A percentile compares a stretch with the other conserved stretches of the same genome.
Evolutionary conservation across 495 filamentous ascomycete genomes (phyloP).

Genomic region (Talaromyces liani): DNA sequence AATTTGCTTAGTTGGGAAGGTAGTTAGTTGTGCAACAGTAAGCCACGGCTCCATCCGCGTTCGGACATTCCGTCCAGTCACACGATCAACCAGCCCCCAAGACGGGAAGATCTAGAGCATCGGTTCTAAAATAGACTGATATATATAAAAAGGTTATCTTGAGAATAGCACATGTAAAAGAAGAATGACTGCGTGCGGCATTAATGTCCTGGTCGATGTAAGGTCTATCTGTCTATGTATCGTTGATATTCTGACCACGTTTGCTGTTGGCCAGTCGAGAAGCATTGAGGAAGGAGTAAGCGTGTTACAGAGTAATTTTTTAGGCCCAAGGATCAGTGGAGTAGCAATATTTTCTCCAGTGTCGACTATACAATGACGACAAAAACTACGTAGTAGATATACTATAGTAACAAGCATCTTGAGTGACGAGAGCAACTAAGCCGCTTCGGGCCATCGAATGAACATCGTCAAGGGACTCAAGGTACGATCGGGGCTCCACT

Average conservation of each 20-base stretch:
- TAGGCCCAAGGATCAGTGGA: not conserved
- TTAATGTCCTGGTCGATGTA: not conserved
- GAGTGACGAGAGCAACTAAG: not conserved
- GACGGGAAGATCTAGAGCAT: slow-evolving; percentile 2
- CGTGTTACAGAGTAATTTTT: not conserved
- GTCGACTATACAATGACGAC: not conserved
- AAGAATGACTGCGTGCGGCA: not conserved
- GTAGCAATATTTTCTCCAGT: not conserved
- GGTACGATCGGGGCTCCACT: not conserved
- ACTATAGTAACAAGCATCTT: not conserved
- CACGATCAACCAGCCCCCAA: slow-evolving; percentile 1
- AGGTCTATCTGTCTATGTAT: not conserved
- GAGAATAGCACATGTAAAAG: not conserved
- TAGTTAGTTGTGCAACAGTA: not conserved
- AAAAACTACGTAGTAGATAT: too few species aligned
- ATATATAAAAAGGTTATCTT: not conserved
- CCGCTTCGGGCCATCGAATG: not conserved
- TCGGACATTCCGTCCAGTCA: slow-evolving; percentile 2
- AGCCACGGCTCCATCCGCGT: not conserved
- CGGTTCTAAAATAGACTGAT: not conserved
- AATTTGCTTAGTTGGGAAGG: not conserved
- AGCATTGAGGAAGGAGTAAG: not conserved
- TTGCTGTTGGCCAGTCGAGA: not conserved
- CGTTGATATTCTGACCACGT: not conserved
- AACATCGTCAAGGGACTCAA: not conserved